phyloP scores from a whole-genome alignment of 2,329 filamentous ascomycete genomes.

The Trichoderma polysporum region DNA sequence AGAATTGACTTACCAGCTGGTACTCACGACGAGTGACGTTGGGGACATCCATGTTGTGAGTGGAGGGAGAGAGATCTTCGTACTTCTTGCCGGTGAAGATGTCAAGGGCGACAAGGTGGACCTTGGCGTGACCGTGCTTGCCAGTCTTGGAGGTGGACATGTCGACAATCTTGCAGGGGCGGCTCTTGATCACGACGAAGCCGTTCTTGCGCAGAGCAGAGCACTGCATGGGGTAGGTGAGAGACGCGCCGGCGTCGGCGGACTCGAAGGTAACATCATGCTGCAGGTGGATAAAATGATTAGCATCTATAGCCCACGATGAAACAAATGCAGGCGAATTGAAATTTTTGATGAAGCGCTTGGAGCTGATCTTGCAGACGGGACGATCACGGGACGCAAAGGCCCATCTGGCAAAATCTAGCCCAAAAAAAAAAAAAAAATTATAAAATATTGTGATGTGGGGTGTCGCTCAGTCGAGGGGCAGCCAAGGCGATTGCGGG shows the following conservation, averaged over 20 bases:
- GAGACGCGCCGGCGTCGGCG: slow-evolving; percentile 93
- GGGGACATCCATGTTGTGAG: slow-evolving; percentile 97
- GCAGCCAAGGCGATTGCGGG: slow-evolving; percentile 47
- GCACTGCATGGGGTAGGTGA: slow-evolving; percentile 97
- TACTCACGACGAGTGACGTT: slow-evolving; percentile 88
- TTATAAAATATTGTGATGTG: slow-evolving; percentile 19
- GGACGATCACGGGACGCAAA: neutral
- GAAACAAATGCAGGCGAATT: slow-evolving; percentile 11
- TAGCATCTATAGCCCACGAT: slow-evolving; percentile 18
- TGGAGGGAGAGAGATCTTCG: slow-evolving; percentile 97
- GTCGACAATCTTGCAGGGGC: slow-evolving; percentile 99
- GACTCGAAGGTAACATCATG: slow-evolving; percentile 79
- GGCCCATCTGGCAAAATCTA: neutral
- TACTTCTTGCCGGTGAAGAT: slow-evolving; percentile 99
- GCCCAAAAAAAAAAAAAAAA: slow-evolving; percentile 8
- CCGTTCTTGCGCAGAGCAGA: slow-evolving; percentile 99
- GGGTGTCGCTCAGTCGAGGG: slow-evolving; percentile 33
- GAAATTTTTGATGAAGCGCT: neutral
- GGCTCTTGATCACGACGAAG: slow-evolving; percentile 96
- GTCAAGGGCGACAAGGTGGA: slow-evolving; percentile 95
- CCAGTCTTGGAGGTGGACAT: slow-evolving; percentile 99
- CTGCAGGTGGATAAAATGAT: slow-evolving; percentile 39
- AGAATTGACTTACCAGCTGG: slow-evolving; percentile 75
- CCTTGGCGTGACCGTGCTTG: slow-evolving; percentile 99
- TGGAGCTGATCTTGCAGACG: slow-evolving; percentile 25